Conservation (phyloP, 805 yeast species). For the Metschnikowia koreensis region DNA sequence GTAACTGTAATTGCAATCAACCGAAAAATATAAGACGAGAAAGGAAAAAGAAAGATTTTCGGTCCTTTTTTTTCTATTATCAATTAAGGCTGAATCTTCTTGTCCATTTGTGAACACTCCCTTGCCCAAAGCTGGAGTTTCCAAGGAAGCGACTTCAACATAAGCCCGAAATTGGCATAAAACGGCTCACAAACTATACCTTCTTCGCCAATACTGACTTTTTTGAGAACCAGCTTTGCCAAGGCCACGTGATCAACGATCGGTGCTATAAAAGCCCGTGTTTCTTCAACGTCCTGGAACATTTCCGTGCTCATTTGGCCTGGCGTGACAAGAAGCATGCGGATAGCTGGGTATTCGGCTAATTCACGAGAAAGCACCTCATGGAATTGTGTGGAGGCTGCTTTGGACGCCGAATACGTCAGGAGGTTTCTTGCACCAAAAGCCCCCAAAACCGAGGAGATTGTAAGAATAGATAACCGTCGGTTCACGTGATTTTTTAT, state of each 20-base stretch:
- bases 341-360: conserved; percentile 20
- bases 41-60: no score
- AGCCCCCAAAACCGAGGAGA: conserved; percentile 48
- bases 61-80: no score
- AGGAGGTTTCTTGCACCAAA: conserved; percentile 50
- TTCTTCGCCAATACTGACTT: conserved; percentile 34
- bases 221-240: conserved; percentile 34
- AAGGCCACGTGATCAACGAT: conserved; percentile 37
- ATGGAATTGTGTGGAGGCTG: conserved; percentile 43
- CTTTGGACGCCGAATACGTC: conserved; percentile 49
- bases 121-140: conserved; percentile 35
- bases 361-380: conserved; percentile 46
- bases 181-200: conserved; percentile 48
- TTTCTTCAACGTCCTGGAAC: conserved; percentile 47
- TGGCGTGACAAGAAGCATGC: conserved; percentile 43
- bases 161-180: conserved; percentile 46
- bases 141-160: conserved; percentile 42
- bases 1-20: no score
- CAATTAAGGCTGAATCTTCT: conserved; percentile 21
- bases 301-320: conserved; percentile 51
- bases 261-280: conserved; percentile 47
- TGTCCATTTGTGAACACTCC: conserved; percentile 38
- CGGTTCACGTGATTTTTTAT: conserved; percentile 4
- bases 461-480: conserved; percentile 37
- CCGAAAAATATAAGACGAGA: no score